These are phyloP conservation scores for Solanum chilense DNA, from an alignment of 257 asterid species.

Conservation along the genomic window DNA sequence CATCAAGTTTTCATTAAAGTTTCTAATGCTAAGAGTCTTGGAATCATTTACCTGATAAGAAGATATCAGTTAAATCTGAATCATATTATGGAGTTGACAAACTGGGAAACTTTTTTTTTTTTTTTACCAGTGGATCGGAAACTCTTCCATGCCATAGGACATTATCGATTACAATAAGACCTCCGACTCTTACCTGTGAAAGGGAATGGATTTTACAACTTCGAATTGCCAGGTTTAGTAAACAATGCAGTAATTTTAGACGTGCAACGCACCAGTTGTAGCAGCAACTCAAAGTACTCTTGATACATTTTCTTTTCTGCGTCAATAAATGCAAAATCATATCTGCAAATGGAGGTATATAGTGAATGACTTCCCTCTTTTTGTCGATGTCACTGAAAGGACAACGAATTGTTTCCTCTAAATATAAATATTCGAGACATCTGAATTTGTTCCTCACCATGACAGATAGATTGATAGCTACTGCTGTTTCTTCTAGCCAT, in stretches of 20 bases:
- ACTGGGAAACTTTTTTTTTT: not conserved
- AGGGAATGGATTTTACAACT: not conserved
- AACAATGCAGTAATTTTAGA: not conserved
- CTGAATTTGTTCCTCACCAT: not conserved
- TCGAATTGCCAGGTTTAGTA: not conserved
- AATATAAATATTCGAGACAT: not conserved
- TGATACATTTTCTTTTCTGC: constrained; percentile 94
- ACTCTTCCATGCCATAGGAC: constrained; percentile 97
- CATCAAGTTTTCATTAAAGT: constrained; percentile 55
- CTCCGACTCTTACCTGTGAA: constrained; percentile 72
- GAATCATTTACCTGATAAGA: constrained; percentile 49
- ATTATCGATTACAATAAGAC: constrained; percentile 79
- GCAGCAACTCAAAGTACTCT: constrained; percentile 75
- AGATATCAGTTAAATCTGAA: not conserved
- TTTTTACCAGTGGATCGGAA: constrained; percentile 68
- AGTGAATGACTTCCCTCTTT: not conserved
- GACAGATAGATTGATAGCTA: not conserved
- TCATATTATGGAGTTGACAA: not conserved
- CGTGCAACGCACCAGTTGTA: constrained; percentile 56
- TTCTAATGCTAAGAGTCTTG: constrained; percentile 58
- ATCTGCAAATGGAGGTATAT: constrained; percentile 31
- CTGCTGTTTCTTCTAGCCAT: not conserved
- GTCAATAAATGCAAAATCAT: constrained; percentile 88
- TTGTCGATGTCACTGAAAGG: not conserved
- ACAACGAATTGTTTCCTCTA: not conserved